Evolutionary conservation across 106 monocot species (phyloP).

Genomic region (Allium fistulosum): DNA sequence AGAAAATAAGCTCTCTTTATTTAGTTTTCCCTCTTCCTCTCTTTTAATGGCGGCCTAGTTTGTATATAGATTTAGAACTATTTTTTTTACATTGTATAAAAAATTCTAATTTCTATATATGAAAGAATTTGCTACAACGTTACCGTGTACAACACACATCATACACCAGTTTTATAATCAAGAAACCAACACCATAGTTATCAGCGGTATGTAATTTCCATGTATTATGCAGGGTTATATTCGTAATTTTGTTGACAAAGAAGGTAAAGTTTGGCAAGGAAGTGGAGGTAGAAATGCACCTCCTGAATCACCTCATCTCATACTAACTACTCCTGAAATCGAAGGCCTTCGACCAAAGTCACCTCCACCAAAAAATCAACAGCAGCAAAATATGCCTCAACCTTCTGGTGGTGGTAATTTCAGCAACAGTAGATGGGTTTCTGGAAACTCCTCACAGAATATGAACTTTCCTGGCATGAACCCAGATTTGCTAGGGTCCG

Average conservation of each 20-base stretch:
- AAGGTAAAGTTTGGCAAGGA: conserved; percentile 97
- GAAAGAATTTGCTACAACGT: too few relatives aligned
- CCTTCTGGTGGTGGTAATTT: conserved; percentile 37
- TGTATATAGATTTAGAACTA: too few relatives aligned
- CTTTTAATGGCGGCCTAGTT: too few relatives aligned
- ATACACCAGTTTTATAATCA: too few relatives aligned
- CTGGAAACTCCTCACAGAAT: conserved; percentile 61
- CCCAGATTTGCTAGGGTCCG: conserved; percentile 26
- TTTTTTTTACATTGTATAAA: too few relatives aligned
- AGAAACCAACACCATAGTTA: too few relatives aligned
- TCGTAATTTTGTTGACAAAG: conserved; percentile 71
- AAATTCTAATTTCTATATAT: too few relatives aligned
- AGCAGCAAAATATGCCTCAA: conserved; percentile 28
- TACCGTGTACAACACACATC: too few relatives aligned
- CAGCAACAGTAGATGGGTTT: conserved; percentile 34
- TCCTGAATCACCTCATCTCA: conserved; percentile 87
- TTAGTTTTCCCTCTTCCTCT: too few relatives aligned
- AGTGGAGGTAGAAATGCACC: conserved; percentile 90
- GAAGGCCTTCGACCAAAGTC: conserved; percentile 85
- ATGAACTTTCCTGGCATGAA: conserved; percentile 13
- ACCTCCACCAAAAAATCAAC: conserved; percentile 73
- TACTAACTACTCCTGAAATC: conserved; percentile 83
- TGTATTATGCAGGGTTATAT: conserved; percentile 42
- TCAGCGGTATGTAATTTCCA: neutral
- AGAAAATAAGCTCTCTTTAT: too few relatives aligned